Conservation (phyloP, 164 flowering plant genomes). For the Vitis vinifera region ASM3070453v1 NC_081822.1:32864501-32865000, state of each 20-base stretch:
- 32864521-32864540: too few species aligned
- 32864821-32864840: not conserved
- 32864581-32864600: too few species aligned
- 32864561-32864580: too few species aligned
- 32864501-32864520: too few species aligned
- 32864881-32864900: slow-evolving; percentile 89
- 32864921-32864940: slow-evolving; percentile 76
- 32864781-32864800: not conserved
- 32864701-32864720: not conserved
- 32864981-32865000: slow-evolving; percentile 14
- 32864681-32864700: not conserved
- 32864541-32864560: too few species aligned
- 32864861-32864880: slow-evolving; percentile 11
- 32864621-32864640: too few species aligned
- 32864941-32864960: slow-evolving; percentile 46
- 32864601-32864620: too few species aligned
- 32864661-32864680: too few species aligned
- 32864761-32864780: not conserved
- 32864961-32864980: slow-evolving; percentile 63
- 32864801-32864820: not conserved
- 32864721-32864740: not conserved
- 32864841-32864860: not conserved
- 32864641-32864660: too few species aligned
- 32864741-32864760: not conserved
- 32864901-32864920: slow-evolving; percentile 63